Evolutionary conservation across 2,329 filamentous ascomycete genomes (phyloP).

Genomic region (Colletotrichum sp.): DNA sequence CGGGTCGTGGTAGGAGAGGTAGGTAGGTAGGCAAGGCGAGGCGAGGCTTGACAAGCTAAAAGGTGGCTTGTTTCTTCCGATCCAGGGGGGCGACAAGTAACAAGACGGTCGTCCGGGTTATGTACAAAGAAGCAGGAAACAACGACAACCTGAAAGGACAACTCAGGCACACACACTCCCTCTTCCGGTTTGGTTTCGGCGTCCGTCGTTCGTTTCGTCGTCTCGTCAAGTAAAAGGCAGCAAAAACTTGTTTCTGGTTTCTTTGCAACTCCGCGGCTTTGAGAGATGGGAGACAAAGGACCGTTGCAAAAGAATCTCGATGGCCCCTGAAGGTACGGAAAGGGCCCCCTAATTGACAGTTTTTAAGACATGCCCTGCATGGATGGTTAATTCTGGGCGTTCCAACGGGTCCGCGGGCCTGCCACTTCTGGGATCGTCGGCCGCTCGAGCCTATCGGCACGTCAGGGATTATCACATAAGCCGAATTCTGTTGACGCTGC

Average conservation of each 20-base stretch:
- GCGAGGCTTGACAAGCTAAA: conserved; percentile 10
- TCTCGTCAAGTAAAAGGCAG: background rate
- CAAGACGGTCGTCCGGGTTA: background rate
- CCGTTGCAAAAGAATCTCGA: conserved; percentile 17
- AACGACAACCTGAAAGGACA: background rate
- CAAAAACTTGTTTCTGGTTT: background rate
- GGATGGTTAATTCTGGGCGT: conserved; percentile 5
- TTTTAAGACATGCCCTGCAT: conserved; percentile 19
- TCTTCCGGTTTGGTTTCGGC: background rate
- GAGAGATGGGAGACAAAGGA: conserved; percentile 4
- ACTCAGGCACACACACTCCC: background rate
- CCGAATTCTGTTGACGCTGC: background rate
- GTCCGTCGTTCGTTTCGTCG: background rate
- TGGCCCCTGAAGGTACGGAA: conserved; percentile 10
- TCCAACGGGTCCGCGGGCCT: conserved; percentile 8
- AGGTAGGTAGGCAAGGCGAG: background rate
- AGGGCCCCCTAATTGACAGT: conserved; percentile 17
- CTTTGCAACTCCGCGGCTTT: background rate
- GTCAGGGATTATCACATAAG: conserved; percentile 18
- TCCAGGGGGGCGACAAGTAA: background rate
- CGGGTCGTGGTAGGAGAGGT: background rate
- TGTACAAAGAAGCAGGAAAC: background rate
- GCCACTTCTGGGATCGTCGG: conserved; percentile 13
- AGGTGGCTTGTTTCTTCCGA: conserved; percentile 20
- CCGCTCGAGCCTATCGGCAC: conserved; percentile 11